Evolutionary conservation across 2,329 filamentous ascomycete species (phyloP).

Genomic region (Zarea fungicola): DNA sequence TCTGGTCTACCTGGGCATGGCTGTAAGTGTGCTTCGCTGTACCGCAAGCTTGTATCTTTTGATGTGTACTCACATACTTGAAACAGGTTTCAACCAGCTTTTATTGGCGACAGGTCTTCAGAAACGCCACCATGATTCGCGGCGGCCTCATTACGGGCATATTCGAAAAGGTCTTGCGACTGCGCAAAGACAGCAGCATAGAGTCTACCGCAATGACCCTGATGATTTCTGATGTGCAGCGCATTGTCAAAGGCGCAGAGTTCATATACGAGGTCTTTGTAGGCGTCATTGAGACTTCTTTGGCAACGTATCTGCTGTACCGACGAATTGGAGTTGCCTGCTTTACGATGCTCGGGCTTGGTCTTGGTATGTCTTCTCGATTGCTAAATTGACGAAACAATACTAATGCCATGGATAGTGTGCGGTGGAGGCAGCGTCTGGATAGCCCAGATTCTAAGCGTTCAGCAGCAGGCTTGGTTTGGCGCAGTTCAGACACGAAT

Average conservation of each 20-base stretch:
- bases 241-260: background rate
- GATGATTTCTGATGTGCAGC: background rate
- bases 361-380: background rate
- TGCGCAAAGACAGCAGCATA: background rate
- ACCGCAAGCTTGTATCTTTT: background rate
- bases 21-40: background rate
- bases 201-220: background rate
- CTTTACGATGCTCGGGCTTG: background rate
- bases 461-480: background rate
- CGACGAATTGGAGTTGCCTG: background rate
- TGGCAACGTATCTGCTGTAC: background rate
- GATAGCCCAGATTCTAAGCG: background rate
- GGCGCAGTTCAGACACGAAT: background rate
- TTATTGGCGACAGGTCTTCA: background rate
- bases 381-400: background rate
- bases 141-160: background rate
- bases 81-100: background rate
- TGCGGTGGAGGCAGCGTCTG: background rate
- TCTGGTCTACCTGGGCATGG: background rate
- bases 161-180: background rate
- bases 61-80: background rate
- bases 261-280: background rate
- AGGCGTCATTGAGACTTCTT: background rate
- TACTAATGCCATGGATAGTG: background rate
- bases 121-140: background rate